Percentiles rank a stretch among this genome's conserved stretches.
phyloP scores from a whole-genome alignment of 2,329 filamentous ascomycete species.

The Claviceps cyperi region DNA sequence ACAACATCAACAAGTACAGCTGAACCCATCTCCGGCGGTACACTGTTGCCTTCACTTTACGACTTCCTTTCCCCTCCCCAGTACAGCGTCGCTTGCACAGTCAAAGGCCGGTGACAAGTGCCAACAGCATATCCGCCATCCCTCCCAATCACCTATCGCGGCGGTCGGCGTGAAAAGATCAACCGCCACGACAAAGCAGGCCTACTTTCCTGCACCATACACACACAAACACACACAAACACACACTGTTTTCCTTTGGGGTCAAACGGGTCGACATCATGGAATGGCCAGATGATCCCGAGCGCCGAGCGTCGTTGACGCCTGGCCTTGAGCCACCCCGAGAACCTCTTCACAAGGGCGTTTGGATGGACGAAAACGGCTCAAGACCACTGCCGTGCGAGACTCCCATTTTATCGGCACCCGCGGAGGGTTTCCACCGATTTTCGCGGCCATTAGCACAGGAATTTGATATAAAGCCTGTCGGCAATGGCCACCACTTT shows the following conservation, averaged over 20 bases:
- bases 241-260: background rate
- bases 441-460: slow-evolving; percentile 16
- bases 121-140: too few species aligned
- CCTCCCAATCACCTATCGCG: too few species aligned
- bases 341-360: slow-evolving; percentile 12
- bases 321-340: slow-evolving; percentile 25
- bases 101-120: too few species aligned
- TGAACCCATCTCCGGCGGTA: too few species aligned
- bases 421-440: slow-evolving; percentile 19
- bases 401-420: slow-evolving; percentile 26
- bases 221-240: slow-evolving; percentile 6
- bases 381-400: slow-evolving; percentile 35
- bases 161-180: too few species aligned
- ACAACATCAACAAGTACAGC: too few species aligned
- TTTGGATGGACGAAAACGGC: slow-evolving; percentile 14
- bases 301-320: slow-evolving; percentile 24
- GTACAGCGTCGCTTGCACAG: too few species aligned
- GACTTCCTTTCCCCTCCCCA: too few species aligned
- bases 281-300: slow-evolving; percentile 8
- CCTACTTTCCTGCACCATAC: slow-evolving; percentile 2
- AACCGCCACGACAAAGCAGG: slow-evolving; percentile 1
- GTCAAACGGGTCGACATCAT: slow-evolving; percentile 12
- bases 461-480: slow-evolving; percentile 28
- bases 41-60: too few species aligned
- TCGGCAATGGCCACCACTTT: slow-evolving; percentile 27